Evolutionary conservation across 805 yeast species (phyloP).

Genomic region (Scheffersomyces coipomensis): DNA sequence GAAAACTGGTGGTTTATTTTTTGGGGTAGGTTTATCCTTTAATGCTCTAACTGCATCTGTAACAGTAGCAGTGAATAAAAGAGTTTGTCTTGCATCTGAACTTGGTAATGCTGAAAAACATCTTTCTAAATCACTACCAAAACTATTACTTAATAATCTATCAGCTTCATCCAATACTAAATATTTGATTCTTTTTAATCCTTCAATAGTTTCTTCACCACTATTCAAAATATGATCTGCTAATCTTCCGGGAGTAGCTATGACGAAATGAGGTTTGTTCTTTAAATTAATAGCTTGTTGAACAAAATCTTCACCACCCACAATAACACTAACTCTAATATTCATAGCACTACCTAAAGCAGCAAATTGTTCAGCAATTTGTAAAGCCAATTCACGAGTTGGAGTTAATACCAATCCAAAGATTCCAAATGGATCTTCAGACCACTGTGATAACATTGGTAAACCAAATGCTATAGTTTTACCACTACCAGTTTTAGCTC

Average conservation of each 20-base stretch:
- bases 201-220: conserved; percentile 84
- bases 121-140: conserved; percentile 71
- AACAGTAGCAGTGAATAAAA: conserved; percentile 92
- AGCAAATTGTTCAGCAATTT: conserved; percentile 93
- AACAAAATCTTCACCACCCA: conserved; percentile 96
- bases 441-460: conserved; percentile 95
- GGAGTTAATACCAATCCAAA: conserved; percentile 90
- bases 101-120: conserved; percentile 75
- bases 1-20: conserved; percentile 55
- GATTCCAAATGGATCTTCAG: conserved; percentile 91
- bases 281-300: conserved; percentile 81
- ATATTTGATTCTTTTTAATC: conserved; percentile 73
- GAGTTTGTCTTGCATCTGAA: conserved; percentile 75
- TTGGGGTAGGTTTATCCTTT: conserved; percentile 60
- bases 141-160: conserved; percentile 78
- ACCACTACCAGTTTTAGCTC: conserved; percentile 98
- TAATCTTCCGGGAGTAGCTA: conserved; percentile 95
- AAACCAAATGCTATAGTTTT: conserved; percentile 96
- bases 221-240: conserved; percentile 88
- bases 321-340: conserved; percentile 75
- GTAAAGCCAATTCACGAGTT: conserved; percentile 90
- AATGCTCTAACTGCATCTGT: conserved; percentile 87
- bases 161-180: conserved; percentile 96
- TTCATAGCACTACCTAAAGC: conserved; percentile 92
- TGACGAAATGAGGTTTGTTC: conserved; percentile 85